Base-by-base conservation (phyloP, 139 green algal species). In the Nannochloris sp. region DNA sequence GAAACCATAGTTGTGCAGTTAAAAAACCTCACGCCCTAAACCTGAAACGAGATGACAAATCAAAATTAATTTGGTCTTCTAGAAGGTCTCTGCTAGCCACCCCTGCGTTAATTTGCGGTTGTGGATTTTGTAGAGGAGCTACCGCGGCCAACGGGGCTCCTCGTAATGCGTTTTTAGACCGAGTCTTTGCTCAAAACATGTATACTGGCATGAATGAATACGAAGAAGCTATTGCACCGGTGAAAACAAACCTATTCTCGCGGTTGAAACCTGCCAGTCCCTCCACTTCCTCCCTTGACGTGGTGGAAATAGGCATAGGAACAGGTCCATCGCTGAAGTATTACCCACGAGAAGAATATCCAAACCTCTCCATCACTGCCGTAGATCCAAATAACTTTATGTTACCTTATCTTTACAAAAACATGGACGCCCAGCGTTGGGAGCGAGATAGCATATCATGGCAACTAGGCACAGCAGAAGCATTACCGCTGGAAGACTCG, bases 331-430 rank as follows among this genome's bases (percentile, higher is more conserved):
- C 85, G 34, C 58, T 87, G 7, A 37, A 57, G 1, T 84, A 74
- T 53, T 84, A 81, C 42, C 35, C 42, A 2, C 6, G 23, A 24
- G 39, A 63, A 6, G n/a, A n/a, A n/a, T 23, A 39, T 4, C 35
- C 61, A 23, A 14, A 51, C 5, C 36, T 67, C 30, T 36, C 51
- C 5, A 65, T 90, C 10, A 67, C 66, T 10, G 85, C 81, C 2
- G 3, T 91, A 2, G 85, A 91, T 19, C 84, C 81, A 31, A 91
- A 91, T 39, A 7, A 53, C 4, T 81, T 51, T 33, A 91, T 91
- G 85, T 56, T 31, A 12, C 32, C 14, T 0, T 86, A 81, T 54
- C 67, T 76, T 12, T 6, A 63, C 19, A 15, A 72, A n/a, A 65
- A 70, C 37, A 61, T 71, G 24, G 25, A 30, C 8, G 19, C 25